These are phyloP conservation scores for Penicillium longicatenatum DNA, from an alignment of 495 filamentous ascomycete genomes.

Conservation along the genomic window DNA sequence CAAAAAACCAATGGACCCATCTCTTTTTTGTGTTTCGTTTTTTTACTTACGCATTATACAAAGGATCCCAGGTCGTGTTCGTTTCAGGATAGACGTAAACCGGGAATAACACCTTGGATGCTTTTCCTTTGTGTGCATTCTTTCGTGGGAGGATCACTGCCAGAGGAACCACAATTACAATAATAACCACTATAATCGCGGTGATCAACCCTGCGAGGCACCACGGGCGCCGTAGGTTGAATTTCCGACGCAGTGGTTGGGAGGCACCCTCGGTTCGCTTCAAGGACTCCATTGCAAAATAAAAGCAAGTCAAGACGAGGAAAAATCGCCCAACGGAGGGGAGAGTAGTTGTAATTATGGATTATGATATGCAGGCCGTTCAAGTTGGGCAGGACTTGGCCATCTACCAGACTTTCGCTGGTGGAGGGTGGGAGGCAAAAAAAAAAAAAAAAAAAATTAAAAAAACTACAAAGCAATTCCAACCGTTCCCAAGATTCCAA, in stretches of 20 bases:
- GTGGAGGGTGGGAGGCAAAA: background rate
- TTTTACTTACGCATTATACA: conserved; percentile 8
- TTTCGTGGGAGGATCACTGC: conserved; percentile 4
- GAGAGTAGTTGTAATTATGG: background rate
- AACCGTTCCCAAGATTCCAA: background rate
- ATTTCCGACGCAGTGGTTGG: conserved; percentile 1
- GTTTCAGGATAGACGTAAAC: conserved; percentile 6
- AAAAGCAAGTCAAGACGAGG: background rate
- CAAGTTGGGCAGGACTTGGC: background rate
- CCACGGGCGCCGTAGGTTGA: conserved; percentile 2
- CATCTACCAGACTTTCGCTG: background rate
- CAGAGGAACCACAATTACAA: conserved; percentile 1
- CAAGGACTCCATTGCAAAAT: background rate
- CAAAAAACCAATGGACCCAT: background rate
- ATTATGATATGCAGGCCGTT: background rate
- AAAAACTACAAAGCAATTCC: background rate
- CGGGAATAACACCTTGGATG: conserved; percentile 2
- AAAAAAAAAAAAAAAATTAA: background rate
- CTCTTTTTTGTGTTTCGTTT: background rate
- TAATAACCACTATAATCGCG: conserved; percentile 2
- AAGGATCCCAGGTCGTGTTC: conserved; percentile 6
- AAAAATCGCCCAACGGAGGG: background rate
- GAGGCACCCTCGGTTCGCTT: background rate
- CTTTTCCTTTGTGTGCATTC: background rate
- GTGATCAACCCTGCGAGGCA: conserved; percentile 2